Percentiles rank a stretch among this genome's conserved stretches.
Conservation (phyloP, 1,284 basidiomycete species). For the Lignosus rhinocerotis region DNA sequence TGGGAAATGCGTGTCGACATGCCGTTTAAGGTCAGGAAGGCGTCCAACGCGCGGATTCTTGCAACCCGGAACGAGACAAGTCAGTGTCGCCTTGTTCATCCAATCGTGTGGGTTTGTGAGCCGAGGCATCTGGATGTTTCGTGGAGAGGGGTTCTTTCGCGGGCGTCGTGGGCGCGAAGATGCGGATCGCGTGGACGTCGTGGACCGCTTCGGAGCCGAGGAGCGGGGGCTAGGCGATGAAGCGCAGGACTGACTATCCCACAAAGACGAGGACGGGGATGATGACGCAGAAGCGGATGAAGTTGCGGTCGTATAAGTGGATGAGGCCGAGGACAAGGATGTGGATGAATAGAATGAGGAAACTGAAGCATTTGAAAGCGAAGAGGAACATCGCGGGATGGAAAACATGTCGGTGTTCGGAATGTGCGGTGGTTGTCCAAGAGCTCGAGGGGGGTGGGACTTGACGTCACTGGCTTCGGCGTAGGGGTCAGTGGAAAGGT, state of each 20-base stretch:
- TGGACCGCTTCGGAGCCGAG: no score
- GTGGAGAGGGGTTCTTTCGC: not conserved
- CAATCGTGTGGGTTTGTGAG: not conserved
- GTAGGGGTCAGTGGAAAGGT: no score
- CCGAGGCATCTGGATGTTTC: not conserved
- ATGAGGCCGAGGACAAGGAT: not conserved
- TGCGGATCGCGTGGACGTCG: no score
- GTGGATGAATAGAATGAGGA: not conserved
- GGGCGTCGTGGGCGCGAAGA: no score
- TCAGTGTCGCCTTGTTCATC: not conserved
- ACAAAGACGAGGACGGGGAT: not conserved
- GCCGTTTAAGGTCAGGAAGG: constrained; percentile 53
- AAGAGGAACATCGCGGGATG: not conserved
- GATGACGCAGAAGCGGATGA: not conserved
- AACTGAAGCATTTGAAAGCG: not conserved
- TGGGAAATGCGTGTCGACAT: constrained; percentile 46
- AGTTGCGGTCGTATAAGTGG: not conserved
- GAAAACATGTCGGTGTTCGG: not conserved
- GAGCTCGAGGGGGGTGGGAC: no score
- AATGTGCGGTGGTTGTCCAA: no score
- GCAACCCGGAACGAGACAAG: constrained; percentile 13
- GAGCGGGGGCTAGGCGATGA: no score
- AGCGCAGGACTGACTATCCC: no score
- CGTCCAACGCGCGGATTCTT: constrained; percentile 40
- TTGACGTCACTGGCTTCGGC: no score